Evolutionary conservation across 23 red algal genomes (phyloP).

Genomic region (Gracilaria domingensis): DNA sequence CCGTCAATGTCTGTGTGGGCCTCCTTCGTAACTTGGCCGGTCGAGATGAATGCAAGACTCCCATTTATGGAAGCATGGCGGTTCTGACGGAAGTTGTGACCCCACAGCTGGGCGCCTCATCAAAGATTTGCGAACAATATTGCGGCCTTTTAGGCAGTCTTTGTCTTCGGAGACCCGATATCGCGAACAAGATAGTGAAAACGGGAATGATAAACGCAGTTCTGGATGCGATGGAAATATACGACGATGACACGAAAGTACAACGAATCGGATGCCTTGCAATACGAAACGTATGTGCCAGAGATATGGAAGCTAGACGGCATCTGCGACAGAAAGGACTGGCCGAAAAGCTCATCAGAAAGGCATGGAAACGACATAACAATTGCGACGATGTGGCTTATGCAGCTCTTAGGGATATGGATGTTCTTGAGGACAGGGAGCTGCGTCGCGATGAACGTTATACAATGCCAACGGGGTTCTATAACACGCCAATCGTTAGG

Average conservation of each 20-base stretch:
- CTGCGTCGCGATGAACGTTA: constrained; percentile 61
- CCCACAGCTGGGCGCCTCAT: constrained; percentile 9
- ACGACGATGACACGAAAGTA: constrained; percentile 20
- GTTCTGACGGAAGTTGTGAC: constrained; percentile 5
- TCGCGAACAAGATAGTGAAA: constrained; percentile 28
- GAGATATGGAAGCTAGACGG: constrained; percentile 22
- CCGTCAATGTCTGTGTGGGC: constrained; percentile 12
- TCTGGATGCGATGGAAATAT: constrained; percentile 45
- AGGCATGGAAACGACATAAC: constrained; percentile 42
- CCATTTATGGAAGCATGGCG: constrained; percentile 24
- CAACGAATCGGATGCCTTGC: constrained; percentile 43
- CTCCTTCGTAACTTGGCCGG: constrained; percentile 48
- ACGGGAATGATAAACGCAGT: constrained; percentile 15
- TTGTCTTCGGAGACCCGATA: constrained; percentile 54
- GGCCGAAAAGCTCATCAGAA: constrained; percentile 43
- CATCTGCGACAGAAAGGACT: constrained; percentile 11
- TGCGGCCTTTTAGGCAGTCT: constrained; percentile 48
- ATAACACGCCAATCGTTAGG: constrained; percentile 8
- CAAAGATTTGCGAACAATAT: constrained; percentile 48
- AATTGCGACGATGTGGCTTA: constrained; percentile 54
- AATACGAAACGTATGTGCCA: constrained; percentile 40
- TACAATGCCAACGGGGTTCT: constrained; percentile 58
- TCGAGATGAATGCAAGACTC: constrained; percentile 60
- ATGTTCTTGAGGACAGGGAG: constrained; percentile 62
- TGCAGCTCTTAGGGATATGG: constrained; percentile 40